Percentiles rank a stretch among this genome's conserved stretches.
These are phyloP conservation scores for Saccharomycopsis sp. DNA, from an alignment of 805 yeast genomes.

Conservation along the genomic window DNA sequence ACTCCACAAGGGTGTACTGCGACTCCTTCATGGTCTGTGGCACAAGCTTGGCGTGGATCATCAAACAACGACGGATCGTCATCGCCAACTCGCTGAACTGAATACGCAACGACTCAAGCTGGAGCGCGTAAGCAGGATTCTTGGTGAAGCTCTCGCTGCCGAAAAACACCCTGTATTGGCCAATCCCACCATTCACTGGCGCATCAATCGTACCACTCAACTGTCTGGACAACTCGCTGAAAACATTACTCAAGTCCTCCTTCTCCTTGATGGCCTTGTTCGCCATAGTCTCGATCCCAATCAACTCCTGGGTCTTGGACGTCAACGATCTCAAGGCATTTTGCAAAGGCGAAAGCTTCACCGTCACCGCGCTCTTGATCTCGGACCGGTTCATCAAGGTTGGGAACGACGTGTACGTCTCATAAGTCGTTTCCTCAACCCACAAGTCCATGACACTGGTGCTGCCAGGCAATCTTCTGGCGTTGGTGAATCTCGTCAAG, in stretches of 20 bases:
- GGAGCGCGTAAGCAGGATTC: slow-evolving; percentile 25
- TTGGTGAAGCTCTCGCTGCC: slow-evolving; percentile 29
- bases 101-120: slow-evolving; percentile 25
- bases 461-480: slow-evolving; percentile 66
- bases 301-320: slow-evolving; percentile 62
- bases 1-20: slow-evolving; percentile 55
- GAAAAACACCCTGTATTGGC: slow-evolving; percentile 68
- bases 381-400: slow-evolving; percentile 81
- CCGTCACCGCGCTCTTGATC: slow-evolving; percentile 38
- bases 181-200: slow-evolving; percentile 89
- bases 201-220: slow-evolving; percentile 83
- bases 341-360: slow-evolving; percentile 71
- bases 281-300: slow-evolving; percentile 55
- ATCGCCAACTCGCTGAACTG: slow-evolving; percentile 62
- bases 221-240: slow-evolving; percentile 59
- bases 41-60: slow-evolving; percentile 58
- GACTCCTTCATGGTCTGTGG: slow-evolving; percentile 47
- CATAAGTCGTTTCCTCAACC: slow-evolving; percentile 82
- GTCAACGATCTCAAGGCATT: slow-evolving; percentile 66
- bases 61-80: slow-evolving; percentile 56
- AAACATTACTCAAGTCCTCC: slow-evolving; percentile 38
- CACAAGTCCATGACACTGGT: slow-evolving; percentile 66
- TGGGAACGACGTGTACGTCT: slow-evolving; percentile 71
- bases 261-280: slow-evolving; percentile 44
- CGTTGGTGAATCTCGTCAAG: slow-evolving; percentile 57